Conservation (phyloP, 768 basidiomycete genomes). For the Cyclocybe aegerita region DNA sequence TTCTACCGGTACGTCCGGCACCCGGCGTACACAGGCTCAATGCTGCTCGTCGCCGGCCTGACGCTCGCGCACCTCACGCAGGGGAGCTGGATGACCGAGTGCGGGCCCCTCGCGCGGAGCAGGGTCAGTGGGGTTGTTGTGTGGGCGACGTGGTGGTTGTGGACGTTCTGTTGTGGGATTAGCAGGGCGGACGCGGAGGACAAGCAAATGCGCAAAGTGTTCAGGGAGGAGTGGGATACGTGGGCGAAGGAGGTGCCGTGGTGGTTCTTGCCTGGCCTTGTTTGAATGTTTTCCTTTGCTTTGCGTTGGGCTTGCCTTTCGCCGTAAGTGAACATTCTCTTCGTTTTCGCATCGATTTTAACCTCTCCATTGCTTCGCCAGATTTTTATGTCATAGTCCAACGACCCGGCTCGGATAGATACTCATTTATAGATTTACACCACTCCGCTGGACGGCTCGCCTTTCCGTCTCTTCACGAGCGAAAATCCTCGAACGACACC, state of each 20-base stretch:
- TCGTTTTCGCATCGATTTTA: too few species aligned
- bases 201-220: constrained; percentile 43
- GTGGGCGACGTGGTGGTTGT: constrained; percentile 47
- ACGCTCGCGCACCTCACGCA: constrained; percentile 44
- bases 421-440: too few species aligned
- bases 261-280: constrained; percentile 51
- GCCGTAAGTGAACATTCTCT: too few species aligned
- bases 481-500: too few species aligned
- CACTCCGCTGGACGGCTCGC: too few species aligned
- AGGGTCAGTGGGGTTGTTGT: constrained; percentile 23
- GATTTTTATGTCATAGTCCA: too few species aligned
- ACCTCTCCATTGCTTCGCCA: too few species aligned
- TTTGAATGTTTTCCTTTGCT: constrained; percentile 14
- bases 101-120: constrained; percentile 29
- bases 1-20: constrained; percentile 54
- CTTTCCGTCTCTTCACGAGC: too few species aligned
- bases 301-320: neutral
- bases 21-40: constrained; percentile 54
- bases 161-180: constrained; percentile 47
- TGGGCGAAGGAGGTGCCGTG: constrained; percentile 44
- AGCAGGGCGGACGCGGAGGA: constrained; percentile 54
- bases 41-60: constrained; percentile 47
- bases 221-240: constrained; percentile 45
- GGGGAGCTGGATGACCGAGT: constrained; percentile 48
- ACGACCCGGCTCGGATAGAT: too few species aligned